Conservation (phyloP, 2,329 filamentous ascomycete species). For the Paramyrothecium roridum region DNA sequence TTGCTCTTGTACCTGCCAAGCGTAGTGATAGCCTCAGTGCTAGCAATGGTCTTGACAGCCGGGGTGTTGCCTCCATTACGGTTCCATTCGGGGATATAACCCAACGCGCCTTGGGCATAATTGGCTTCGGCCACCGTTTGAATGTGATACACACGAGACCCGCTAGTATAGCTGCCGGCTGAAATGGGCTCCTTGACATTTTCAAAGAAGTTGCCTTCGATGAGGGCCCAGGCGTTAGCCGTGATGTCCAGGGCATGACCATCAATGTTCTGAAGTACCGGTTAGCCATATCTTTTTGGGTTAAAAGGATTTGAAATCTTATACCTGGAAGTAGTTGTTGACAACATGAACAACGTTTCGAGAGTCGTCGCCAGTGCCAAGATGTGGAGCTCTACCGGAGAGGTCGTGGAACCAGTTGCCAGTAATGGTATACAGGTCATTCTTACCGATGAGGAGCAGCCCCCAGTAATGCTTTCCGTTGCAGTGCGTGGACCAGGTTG, state of each 20-base stretch:
- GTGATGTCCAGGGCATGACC: constrained; percentile 57
- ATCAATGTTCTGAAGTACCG: constrained; percentile 56
- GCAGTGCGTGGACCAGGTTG: constrained; percentile 55
- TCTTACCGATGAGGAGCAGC: constrained; percentile 53
- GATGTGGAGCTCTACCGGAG: not conserved
- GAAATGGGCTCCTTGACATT: constrained; percentile 43
- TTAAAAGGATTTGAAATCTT: constrained; percentile 53
- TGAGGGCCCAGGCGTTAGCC: constrained; percentile 40
- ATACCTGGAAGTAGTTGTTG: constrained; percentile 58
- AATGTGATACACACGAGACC: constrained; percentile 47
- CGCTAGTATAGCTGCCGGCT: constrained; percentile 25
- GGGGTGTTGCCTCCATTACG: constrained; percentile 47
- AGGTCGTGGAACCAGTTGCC: not conserved
- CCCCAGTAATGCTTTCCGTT: constrained; percentile 59
- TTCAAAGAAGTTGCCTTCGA: constrained; percentile 58
- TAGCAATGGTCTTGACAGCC: constrained; percentile 49
- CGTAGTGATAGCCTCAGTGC: constrained; percentile 25
- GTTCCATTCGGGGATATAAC: constrained; percentile 35
- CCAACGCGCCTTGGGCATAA: constrained; percentile 16
- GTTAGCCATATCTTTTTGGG: constrained; percentile 59
- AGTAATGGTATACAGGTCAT: constrained; percentile 32
- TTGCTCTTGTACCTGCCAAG: too few species aligned
- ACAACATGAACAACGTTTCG: constrained; percentile 47
- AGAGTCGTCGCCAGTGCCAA: not conserved
- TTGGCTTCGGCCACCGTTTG: constrained; percentile 41